Evolutionary conservation across 345 rosid genomes (phyloP).

Genomic region (Eucalyptus tenuipes): DNA sequence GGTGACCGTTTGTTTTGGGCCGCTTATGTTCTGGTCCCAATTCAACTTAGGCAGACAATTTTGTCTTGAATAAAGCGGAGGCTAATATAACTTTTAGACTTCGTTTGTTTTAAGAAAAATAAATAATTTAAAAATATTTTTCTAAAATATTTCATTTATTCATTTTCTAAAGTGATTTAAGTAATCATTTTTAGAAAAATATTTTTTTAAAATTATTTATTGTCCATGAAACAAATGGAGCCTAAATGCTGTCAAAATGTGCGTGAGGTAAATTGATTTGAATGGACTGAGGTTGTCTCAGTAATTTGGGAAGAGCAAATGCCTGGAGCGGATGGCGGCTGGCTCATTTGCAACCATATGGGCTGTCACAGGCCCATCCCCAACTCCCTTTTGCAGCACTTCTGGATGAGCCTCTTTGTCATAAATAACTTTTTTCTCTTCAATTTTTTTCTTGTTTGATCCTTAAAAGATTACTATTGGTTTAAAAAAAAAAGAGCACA

Average conservation of each 20-base stretch:
- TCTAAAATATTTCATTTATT: not conserved
- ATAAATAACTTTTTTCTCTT: not conserved
- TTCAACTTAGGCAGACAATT: not conserved
- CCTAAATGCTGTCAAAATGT: not conserved
- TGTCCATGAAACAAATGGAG: not conserved
- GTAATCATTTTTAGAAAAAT: not conserved
- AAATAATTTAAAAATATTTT: not conserved
- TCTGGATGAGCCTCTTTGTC: not conserved
- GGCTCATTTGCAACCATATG: not conserved
- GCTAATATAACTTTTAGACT: not conserved
- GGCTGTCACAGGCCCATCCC: not conserved
- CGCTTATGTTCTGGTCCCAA: not conserved
- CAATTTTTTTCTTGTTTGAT: not conserved
- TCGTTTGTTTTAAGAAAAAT: fast-evolving
- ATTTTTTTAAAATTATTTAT: not conserved
- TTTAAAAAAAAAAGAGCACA: not conserved
- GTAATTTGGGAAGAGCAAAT: not conserved
- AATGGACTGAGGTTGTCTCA: not conserved
- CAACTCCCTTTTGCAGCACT: not conserved
- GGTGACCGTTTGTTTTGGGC: not conserved
- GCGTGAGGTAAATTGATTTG: not conserved
- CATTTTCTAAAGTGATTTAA: fast-evolving
- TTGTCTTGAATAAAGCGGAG: not conserved
- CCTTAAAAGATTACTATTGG: not conserved
- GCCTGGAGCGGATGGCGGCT: not conserved